Evolutionary conservation across 192 early-diverging fungal genomes (phyloP), one percentile per base, ranked within the genome.

Genomic region (Backusella circina): DNA sequence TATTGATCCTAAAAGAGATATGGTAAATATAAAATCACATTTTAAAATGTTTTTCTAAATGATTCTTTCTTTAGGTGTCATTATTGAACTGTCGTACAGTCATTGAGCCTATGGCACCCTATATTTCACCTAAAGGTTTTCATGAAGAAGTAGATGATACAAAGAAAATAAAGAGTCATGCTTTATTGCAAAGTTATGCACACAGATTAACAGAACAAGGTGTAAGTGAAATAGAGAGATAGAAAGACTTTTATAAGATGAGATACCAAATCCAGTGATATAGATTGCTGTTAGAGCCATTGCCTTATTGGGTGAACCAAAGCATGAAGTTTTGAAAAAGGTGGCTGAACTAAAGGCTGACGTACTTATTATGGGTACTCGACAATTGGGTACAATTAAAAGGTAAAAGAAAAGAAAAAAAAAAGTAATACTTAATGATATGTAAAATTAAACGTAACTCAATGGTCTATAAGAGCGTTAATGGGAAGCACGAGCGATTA

Each of bases 251-350:
- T 18, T 1, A 66, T n/a, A 21, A 69, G 39, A 7, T 1, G 9
- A 26, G 37, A 51, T 67, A 54, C 16, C 26, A 30, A 18, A 51
- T 13, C 28, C 1, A 0, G 4, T 30, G 37, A 28, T 33, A 0
- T 35, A 81, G 75, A 74, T 79, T 73, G 80, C 74, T 7, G 81
- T 80, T 33, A 68, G 81, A 73, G 86, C 88, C n/a, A 75, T 90
- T 73, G 83, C 89, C 9, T 84, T 87, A 72, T 41, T 81, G 15
- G 91, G 91, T 31, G 90, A 92, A 72, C 76, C 91, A 13, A 75
- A 88, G 7, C 79, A 85, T 23, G 91, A 92, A 72, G 74, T 92
- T 47, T 76, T 87, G 21, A 77, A 82, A 67, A 92, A 93, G 70
- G 78, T 83, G 16, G 70, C 50, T 15, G 86, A 90, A 50, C 15